Percentiles rank a stretch among this genome's conserved stretches.
Evolutionary conservation across 139 green algal species (phyloP).

Genomic region (Monoraphidium neglectum): DNA sequence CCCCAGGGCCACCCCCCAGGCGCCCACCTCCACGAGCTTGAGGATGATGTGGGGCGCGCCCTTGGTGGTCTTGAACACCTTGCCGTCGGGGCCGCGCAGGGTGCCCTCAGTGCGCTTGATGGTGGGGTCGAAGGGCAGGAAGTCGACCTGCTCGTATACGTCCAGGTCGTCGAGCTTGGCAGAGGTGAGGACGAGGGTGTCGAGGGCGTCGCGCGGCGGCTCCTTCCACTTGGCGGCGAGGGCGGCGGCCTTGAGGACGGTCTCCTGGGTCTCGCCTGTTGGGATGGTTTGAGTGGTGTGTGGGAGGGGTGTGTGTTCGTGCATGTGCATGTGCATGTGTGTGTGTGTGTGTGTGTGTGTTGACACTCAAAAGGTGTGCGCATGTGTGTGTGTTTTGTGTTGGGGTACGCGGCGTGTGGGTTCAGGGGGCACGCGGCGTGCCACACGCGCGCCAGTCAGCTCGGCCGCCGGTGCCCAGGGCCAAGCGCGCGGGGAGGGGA

Average conservation of each 20-base stretch:
- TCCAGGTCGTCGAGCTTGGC: constrained; percentile 51
- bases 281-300: too few species aligned
- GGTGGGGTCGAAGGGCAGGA: constrained; percentile 87
- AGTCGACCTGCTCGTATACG: constrained; percentile 69
- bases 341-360: too few species aligned
- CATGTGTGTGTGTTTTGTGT: too few species aligned
- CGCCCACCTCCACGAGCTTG: constrained; percentile 38
- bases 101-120: constrained; percentile 87
- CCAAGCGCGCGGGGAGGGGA: too few species aligned
- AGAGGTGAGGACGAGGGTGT: constrained; percentile 75
- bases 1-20: too few species aligned
- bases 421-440: too few species aligned
- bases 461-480: too few species aligned
- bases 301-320: too few species aligned
- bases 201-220: constrained; percentile 83
- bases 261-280: constrained; percentile 10
- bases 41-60: constrained; percentile 60
- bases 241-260: constrained; percentile 45
- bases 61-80: constrained; percentile 79
- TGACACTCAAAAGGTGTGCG: too few species aligned
- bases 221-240: constrained; percentile 89
- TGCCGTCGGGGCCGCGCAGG: constrained; percentile 51
- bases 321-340: too few species aligned
- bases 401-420: too few species aligned
- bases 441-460: too few species aligned